These are phyloP conservation scores for Talaromyces adpressus DNA, from an alignment of 495 filamentous ascomycete species.

Conservation along the genomic window DNA sequence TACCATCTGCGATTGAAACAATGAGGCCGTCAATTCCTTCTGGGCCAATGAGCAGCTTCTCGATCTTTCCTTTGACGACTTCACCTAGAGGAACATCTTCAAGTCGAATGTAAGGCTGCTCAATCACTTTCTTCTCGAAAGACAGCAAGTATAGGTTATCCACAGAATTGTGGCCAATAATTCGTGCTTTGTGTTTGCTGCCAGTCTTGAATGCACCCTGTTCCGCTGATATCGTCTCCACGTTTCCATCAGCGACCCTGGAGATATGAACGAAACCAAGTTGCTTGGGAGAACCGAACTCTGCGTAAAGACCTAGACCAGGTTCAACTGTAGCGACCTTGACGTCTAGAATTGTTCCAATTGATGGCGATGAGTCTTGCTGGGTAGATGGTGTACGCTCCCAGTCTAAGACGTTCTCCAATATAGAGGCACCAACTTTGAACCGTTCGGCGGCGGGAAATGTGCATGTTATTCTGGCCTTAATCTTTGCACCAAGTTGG, in stretches of 20 bases:
- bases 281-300: constrained; percentile 66
- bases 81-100: constrained; percentile 82
- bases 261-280: constrained; percentile 92
- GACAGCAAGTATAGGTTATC: constrained; percentile 85
- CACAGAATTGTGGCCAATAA: constrained; percentile 78
- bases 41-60: constrained; percentile 70
- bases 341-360: constrained; percentile 68
- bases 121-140: constrained; percentile 70
- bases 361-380: constrained; percentile 49
- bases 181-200: constrained; percentile 68
- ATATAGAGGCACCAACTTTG: constrained; percentile 78
- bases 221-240: constrained; percentile 70
- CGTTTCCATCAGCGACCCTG: constrained; percentile 73
- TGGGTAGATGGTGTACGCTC: constrained; percentile 21
- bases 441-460: constrained; percentile 70
- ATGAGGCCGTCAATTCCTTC: constrained; percentile 71
- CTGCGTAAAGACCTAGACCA: constrained; percentile 70
- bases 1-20: constrained; percentile 75
- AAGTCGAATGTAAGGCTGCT: constrained; percentile 80
- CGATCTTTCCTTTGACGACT: constrained; percentile 74
- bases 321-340: constrained; percentile 72
- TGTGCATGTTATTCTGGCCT: constrained; percentile 77
- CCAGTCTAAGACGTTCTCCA: constrained; percentile 73
- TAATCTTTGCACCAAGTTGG: constrained; percentile 77
- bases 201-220: constrained; percentile 70